Conservation (phyloP, 495 filamentous ascomycete genomes). For the Daldinia concentrica region DNA sequence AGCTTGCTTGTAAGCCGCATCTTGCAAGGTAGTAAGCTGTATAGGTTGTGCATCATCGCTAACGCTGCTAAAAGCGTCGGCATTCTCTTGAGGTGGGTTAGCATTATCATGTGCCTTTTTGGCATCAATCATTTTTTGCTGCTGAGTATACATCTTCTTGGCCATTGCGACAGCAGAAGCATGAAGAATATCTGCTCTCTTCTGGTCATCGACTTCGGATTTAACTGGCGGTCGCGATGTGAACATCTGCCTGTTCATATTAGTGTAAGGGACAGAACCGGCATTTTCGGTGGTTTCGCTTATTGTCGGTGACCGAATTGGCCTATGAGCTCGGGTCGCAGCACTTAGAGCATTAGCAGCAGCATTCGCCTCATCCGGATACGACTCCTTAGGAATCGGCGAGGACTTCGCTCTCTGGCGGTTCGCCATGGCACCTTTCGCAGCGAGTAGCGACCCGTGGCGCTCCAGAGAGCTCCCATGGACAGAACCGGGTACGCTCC, state of each 20-base stretch:
- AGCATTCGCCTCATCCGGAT: constrained; percentile 68
- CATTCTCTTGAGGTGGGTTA: constrained; percentile 40
- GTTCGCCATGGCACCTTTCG: constrained; percentile 75
- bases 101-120: constrained; percentile 48
- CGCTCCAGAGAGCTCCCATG: constrained; percentile 42
- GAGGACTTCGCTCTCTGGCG: constrained; percentile 73
- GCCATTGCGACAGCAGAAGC: constrained; percentile 90
- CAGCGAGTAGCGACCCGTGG: constrained; percentile 72
- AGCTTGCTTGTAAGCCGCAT: constrained; percentile 84
- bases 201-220: constrained; percentile 76
- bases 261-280: constrained; percentile 58
- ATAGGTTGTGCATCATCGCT: constrained; percentile 46
- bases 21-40: constrained; percentile 73
- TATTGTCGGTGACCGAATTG: constrained; percentile 46
- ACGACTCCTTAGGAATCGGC: constrained; percentile 59
- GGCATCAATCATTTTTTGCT: constrained; percentile 66
- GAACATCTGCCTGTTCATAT: constrained; percentile 71
- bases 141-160: constrained; percentile 78
- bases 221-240: constrained; percentile 78
- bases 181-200: constrained; percentile 72
- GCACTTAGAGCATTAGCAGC: constrained; percentile 72
- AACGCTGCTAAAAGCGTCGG: constrained; percentile 42
- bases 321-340: constrained; percentile 66
- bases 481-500: constrained; percentile 18
- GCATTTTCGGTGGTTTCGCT: constrained; percentile 40